A percentile compares a stretch with the other conserved stretches of the same genome.
phyloP scores from a whole-genome alignment of 257 asterid species.

The Petunia axillaris region DNA sequence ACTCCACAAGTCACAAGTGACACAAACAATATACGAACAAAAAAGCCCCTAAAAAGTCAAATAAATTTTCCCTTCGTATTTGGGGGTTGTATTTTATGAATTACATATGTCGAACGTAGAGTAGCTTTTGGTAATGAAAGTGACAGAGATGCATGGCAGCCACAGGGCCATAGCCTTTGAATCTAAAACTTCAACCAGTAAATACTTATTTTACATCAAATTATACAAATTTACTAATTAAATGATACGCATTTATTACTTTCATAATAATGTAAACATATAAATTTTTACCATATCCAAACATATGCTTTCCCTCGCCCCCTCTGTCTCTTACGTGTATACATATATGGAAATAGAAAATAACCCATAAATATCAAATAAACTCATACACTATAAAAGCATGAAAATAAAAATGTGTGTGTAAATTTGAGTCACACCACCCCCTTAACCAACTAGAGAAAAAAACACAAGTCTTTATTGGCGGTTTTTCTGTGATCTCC shows the following conservation, averaged over 20 bases:
- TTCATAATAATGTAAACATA: too few species aligned
- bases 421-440: not conserved
- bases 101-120: too few species aligned
- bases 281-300: not conserved
- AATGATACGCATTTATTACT: too few species aligned
- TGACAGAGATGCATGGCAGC: conserved; percentile 22
- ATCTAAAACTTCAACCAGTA: not conserved
- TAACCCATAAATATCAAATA: too few species aligned
- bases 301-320: not conserved
- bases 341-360: not conserved
- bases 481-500: conserved; percentile 35
- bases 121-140: not conserved
- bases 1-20: too few species aligned
- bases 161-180: conserved; percentile 5
- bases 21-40: too few species aligned
- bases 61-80: too few species aligned
- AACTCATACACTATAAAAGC: too few species aligned
- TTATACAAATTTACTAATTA: too few species aligned
- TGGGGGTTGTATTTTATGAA: too few species aligned
- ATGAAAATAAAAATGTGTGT: not conserved
- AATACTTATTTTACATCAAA: too few species aligned
- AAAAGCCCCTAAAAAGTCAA: too few species aligned
- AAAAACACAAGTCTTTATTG: conserved; percentile 13
- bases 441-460: not conserved
- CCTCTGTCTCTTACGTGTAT: not conserved